A percentile compares a stretch with the other conserved stretches of the same genome.
These are phyloP conservation scores for Solanum dulcamara DNA, from an alignment of 257 asterid genomes.

Conservation along the genomic window DNA sequence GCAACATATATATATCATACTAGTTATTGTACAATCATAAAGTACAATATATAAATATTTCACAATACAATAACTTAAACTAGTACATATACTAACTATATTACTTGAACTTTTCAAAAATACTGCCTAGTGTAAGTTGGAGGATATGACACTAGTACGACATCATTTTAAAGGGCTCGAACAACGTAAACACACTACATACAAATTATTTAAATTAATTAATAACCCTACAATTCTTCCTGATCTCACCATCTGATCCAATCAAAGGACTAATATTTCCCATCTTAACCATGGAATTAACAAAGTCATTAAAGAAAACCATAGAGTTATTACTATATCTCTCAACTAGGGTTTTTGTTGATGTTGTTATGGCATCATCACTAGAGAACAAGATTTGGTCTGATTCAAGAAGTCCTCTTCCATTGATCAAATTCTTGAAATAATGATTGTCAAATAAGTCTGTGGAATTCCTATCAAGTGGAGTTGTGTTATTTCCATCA, in stretches of 20 bases:
- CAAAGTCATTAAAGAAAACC: conserved; percentile 50
- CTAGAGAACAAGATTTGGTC: conserved; percentile 50
- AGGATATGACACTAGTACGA: background rate
- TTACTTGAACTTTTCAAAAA: background rate
- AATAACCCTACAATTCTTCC: conserved; percentile 54
- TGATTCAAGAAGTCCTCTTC: conserved; percentile 56
- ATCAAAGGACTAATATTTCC: conserved; percentile 46
- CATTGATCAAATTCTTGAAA: conserved; percentile 44
- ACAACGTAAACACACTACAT: background rate
- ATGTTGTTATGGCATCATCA: conserved; percentile 18
- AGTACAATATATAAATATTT: too few relatives aligned
- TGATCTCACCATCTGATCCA: conserved; percentile 48
- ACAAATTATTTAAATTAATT: conserved; percentile 11
- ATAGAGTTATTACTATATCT: conserved; percentile 27
- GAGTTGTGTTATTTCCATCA: conserved; percentile 53
- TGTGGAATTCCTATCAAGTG: conserved; percentile 49
- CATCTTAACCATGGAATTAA: conserved; percentile 60
- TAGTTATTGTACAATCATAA: too few relatives aligned
- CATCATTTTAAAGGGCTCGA: background rate
- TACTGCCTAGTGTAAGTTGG: fast-evolving
- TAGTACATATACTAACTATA: background rate
- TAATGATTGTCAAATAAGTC: conserved; percentile 63
- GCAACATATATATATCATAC: background rate
- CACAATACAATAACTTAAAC: background rate
- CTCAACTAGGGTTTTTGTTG: conserved; percentile 34